Evolutionary conservation across 805 yeast species (phyloP).

Genomic region (Nakazawaea wyomingensis): DNA sequence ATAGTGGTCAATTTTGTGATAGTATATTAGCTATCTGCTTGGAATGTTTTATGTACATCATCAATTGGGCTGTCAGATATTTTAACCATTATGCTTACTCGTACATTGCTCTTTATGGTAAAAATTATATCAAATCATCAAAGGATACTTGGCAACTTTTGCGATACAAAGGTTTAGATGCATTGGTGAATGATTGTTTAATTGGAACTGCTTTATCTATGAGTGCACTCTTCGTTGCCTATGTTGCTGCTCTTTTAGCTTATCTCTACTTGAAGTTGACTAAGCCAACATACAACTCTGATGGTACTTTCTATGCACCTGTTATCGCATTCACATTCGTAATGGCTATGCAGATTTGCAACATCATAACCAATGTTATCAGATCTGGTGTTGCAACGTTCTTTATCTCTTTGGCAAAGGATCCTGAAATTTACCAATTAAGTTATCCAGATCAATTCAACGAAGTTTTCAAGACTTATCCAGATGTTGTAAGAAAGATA

Average conservation of each 20-base stretch:
- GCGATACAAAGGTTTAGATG: conserved; percentile 76
- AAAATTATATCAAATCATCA: conserved; percentile 67
- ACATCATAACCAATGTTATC: conserved; percentile 63
- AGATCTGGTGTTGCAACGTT: conserved; percentile 74
- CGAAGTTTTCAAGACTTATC: conserved; percentile 43
- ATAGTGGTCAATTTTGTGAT: conserved; percentile 41
- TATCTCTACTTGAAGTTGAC: conserved; percentile 65
- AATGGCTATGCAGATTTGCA: conserved; percentile 67
- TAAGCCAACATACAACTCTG: conserved; percentile 55
- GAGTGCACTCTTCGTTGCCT: conserved; percentile 68
- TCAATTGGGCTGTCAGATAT: conserved; percentile 79
- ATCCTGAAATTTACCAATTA: conserved; percentile 72
- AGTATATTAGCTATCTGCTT: conserved; percentile 48
- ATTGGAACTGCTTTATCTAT: conserved; percentile 76
- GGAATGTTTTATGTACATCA: conserved; percentile 53
- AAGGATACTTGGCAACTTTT: conserved; percentile 78
- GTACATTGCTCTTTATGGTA: conserved; percentile 83
- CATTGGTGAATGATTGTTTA: conserved; percentile 77
- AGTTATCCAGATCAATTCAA: conserved; percentile 55
- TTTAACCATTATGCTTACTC: conserved; percentile 90
- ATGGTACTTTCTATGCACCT: conserved; percentile 63
- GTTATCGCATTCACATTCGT: conserved; percentile 70
- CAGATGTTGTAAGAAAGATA: conserved; percentile 39
- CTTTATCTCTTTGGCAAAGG: conserved; percentile 73
- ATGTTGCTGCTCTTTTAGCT: conserved; percentile 43